phyloP scores from a whole-genome alignment of 495 filamentous ascomycete genomes.

The Cercophora samala region DNA sequence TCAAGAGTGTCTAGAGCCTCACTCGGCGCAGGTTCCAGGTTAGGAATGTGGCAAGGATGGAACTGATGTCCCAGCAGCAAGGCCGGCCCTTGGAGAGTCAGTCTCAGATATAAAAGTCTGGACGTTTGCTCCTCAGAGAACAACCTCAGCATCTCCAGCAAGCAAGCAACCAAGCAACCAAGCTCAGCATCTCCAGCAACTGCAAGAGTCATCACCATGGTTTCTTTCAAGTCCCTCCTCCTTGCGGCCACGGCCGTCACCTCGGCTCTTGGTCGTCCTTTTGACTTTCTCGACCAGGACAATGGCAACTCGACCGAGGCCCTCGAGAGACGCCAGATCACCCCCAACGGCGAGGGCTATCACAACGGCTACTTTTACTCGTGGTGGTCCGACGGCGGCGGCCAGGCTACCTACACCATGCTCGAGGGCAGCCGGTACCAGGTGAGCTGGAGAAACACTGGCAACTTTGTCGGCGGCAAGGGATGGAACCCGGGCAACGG shows the following conservation, averaged over 20 bases:
- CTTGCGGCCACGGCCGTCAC: conserved; percentile 15
- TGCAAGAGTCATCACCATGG: conserved; percentile 13
- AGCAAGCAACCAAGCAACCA: too few relatives aligned
- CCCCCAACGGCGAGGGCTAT: conserved; percentile 33
- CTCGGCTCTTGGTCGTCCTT: conserved; percentile 14
- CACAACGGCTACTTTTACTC: conserved; percentile 58
- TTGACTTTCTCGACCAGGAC: conserved; percentile 18
- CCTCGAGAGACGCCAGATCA: conserved; percentile 13
- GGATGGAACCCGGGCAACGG: conserved; percentile 53
- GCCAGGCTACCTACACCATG: conserved; percentile 53
- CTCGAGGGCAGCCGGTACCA: conserved; percentile 49
- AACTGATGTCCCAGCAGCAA: neutral
- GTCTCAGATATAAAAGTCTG: conserved; percentile 8
- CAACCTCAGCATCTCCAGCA: neutral
- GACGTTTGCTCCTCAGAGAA: neutral
- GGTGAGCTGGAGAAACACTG: conserved; percentile 51
- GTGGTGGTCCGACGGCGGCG: conserved; percentile 57
- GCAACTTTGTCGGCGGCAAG: conserved; percentile 60
- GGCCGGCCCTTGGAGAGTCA: too few relatives aligned
- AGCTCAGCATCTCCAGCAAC: neutral
- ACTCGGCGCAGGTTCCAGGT: neutral
- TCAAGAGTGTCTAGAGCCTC: neutral
- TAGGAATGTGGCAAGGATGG: neutral
- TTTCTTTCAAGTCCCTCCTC: conserved; percentile 25
- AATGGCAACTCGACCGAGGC: conserved; percentile 21